These are phyloP conservation scores for Vairimorpha necatrix DNA, from an alignment of 371 early-diverging fungal species.

Conservation along the genomic window DNA sequence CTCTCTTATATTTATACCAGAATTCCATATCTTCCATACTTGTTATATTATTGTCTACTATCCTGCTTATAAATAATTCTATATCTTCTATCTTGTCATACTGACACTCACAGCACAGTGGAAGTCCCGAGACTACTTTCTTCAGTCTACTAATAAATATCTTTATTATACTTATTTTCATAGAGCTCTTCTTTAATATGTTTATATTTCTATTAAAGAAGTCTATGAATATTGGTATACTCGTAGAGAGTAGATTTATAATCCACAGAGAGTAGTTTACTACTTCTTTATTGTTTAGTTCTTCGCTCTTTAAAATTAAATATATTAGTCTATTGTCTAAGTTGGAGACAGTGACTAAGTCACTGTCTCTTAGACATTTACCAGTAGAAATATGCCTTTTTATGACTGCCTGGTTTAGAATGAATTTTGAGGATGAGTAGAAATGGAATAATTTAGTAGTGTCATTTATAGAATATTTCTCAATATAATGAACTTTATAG, in stretches of 20 bases:
- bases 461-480: not conserved
- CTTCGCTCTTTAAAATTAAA: conserved; percentile 28
- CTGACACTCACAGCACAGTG: conserved; percentile 27
- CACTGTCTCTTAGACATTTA: conserved; percentile 5
- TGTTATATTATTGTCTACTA: conserved; percentile 13
- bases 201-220: conserved; percentile 31
- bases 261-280: conserved; percentile 43
- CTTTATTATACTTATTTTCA: conserved; percentile 21
- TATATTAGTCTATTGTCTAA: conserved; percentile 38
- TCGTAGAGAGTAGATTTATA: conserved; percentile 26
- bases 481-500: not conserved
- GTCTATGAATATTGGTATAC: conserved; percentile 25
- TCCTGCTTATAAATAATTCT: conserved; percentile 10
- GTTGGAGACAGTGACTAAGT: not conserved
- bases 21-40: conserved; percentile 26
- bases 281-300: conserved; percentile 19
- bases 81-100: conserved; percentile 2
- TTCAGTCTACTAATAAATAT: conserved; percentile 31
- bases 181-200: not conserved
- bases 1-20: not conserved
- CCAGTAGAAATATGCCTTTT: conserved; percentile 5
- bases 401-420: conserved; percentile 17
- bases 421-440: conserved; percentile 17
- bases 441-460: not conserved
- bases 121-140: conserved; percentile 18